Evolutionary conservation across 495 filamentous ascomycete genomes (phyloP), one percentile per base, ranked within the genome.

Genomic region (Xylaria scruposa): DNA sequence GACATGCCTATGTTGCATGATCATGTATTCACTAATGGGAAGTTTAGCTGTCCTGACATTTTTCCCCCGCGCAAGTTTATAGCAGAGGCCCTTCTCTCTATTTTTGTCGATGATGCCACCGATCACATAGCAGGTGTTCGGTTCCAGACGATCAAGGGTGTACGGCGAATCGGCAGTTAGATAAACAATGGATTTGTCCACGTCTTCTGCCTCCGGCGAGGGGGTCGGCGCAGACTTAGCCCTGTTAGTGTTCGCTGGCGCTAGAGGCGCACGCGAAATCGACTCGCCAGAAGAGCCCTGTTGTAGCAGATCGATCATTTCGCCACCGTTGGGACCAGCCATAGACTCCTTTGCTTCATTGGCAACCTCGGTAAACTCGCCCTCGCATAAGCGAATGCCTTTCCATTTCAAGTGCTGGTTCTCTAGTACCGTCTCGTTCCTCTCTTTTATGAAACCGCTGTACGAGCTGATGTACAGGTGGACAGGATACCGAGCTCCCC

Each of bases 41-140:
- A 99, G 78, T 79, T 93, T 95, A 0, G 95, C 96, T 0, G 95
- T 98, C 51, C 90, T 90, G 69, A 98, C 88, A 0, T 92, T 93
- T 76, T 85, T 84, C 49, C 91, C 88, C 65, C 85, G 84, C 0
- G 97, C 96, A 51, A 90, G 85, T 74, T 92, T 91, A 85, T 97
- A 95, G 83, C 96, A 98, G 15, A 97, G 83, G 1, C 92, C 95
- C 81, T 99, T 99, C 79, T 99, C 89, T 29, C 96, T 86, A 76
- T 99, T 99, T 81, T 92, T 92, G 78, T 99, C 96, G 31, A 99
- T 97, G 33, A 99, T 83, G 0, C 95, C 96, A 24, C 96, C 96
- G 68, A 99, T 92, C 46, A 99, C 92, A 77, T 99, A 99, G 56
- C 88, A 94, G 47, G 90, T 93, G 82, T 94, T 91, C 0, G 94